Conservation (phyloP, 2,329 filamentous ascomycete genomes). For the Zelopaecilomyces penicillatus region DNA sequence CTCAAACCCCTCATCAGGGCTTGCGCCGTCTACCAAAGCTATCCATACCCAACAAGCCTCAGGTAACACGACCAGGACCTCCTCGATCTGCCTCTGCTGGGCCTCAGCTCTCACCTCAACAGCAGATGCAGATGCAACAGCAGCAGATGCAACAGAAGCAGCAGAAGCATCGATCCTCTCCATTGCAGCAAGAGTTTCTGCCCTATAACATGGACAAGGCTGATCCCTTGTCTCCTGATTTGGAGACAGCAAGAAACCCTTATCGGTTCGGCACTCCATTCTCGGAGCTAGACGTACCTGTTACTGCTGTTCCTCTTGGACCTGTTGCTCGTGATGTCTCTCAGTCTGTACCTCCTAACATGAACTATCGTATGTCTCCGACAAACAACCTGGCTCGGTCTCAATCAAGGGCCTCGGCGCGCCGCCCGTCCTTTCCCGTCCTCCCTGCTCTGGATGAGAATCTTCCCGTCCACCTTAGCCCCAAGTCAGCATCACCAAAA, state of each 20-base stretch:
- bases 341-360: conserved; percentile 88
- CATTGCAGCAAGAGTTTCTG: conserved; percentile 28
- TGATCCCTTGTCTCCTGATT: conserved; percentile 45
- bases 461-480: conserved; percentile 32
- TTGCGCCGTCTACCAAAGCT: conserved; percentile 55
- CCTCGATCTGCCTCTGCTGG: conserved; percentile 19
- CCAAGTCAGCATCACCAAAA: conserved; percentile 24
- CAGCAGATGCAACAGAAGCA: conserved; percentile 12
- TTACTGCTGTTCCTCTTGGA: conserved; percentile 63
- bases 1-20: conserved; percentile 41
- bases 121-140: conserved; percentile 18
- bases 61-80: conserved; percentile 18
- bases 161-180: conserved; percentile 9
- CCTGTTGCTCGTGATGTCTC: conserved; percentile 71
- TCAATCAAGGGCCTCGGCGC: conserved; percentile 47
- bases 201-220: conserved; percentile 45
- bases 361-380: conserved; percentile 60
- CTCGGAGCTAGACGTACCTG: conserved; percentile 81
- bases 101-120: conserved; percentile 14
- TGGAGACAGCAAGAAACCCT: conserved; percentile 47
- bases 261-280: conserved; percentile 81
- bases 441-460: conserved; percentile 65
- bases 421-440: conserved; percentile 59
- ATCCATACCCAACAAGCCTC: conserved; percentile 42
- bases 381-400: conserved; percentile 31